phyloP scores from a whole-genome alignment of 805 yeast species.

The Wickerhamiella cacticola region DNA sequence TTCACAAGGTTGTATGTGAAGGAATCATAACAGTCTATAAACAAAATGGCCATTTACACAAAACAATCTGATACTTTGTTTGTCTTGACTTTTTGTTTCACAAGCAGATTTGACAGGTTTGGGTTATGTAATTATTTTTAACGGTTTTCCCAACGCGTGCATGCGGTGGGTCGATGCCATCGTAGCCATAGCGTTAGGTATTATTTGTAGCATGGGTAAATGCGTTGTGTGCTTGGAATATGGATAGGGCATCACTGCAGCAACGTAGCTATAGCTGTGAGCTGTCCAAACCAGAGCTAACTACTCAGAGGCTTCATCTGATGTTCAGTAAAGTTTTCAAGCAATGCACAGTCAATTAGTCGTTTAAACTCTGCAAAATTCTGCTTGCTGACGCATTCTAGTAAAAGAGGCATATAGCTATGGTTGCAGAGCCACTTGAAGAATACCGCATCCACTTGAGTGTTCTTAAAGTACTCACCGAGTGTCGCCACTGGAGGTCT shows the following conservation, averaged over 20 bases:
- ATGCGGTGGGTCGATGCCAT: neutral
- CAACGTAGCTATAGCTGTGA: too few species aligned
- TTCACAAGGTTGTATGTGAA: slow-evolving; percentile 72
- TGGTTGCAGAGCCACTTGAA: neutral
- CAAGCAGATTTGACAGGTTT: slow-evolving; percentile 4
- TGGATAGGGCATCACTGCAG: too few species aligned
- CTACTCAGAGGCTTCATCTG: neutral
- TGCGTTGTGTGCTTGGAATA: too few species aligned
- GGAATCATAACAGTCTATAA: slow-evolving; percentile 91
- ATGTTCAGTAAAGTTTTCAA: neutral
- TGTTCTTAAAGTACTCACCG: neutral
- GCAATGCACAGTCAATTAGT: neutral
- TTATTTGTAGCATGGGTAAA: too few species aligned
- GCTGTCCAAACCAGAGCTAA: too few species aligned
- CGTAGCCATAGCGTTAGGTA: too few species aligned
- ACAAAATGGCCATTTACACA: slow-evolving; percentile 34
- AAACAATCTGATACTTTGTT: neutral
- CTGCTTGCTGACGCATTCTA: neutral
- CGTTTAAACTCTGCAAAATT: neutral
- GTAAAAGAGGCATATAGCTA: neutral
- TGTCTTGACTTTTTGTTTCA: neutral
- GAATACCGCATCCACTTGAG: neutral
- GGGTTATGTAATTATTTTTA: neutral
- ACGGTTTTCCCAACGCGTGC: too few species aligned
- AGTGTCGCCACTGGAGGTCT: neutral